These are phyloP conservation scores for Penicillium flavigenum DNA, from an alignment of 495 filamentous ascomycete species.

Conservation along the genomic window DNA sequence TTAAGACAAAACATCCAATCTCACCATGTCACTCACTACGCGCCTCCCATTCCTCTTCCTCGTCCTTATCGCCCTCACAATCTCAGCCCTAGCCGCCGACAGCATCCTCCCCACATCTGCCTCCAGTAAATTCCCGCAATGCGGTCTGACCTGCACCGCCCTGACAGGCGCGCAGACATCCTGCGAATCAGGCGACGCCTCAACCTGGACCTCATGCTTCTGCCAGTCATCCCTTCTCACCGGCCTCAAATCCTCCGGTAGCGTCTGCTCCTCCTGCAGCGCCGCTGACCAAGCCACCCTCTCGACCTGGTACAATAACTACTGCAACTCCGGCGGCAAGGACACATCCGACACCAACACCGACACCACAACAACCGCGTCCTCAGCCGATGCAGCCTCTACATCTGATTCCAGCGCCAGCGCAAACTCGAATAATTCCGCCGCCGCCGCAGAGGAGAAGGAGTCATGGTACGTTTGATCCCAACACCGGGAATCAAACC, in stretches of 20 bases:
- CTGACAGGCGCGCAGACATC: conserved; percentile 45
- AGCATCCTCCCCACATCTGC: conserved; percentile 33
- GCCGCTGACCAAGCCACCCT: conserved; percentile 39
- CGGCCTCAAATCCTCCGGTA: conserved; percentile 39
- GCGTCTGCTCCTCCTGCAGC: conserved; percentile 35
- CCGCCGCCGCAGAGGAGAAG: conserved; percentile 11
- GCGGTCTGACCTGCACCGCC: conserved; percentile 46
- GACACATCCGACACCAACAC: conserved; percentile 16
- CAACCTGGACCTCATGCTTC: conserved; percentile 54
- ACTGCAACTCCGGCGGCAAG: conserved; percentile 37
- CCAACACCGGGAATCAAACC: not conserved
- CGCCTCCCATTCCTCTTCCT: conserved; percentile 3
- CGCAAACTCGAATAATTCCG: conserved; percentile 8
- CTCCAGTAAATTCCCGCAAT: conserved; percentile 47
- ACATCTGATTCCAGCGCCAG: conserved; percentile 10
- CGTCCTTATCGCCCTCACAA: conserved; percentile 2
- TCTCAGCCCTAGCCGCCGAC: conserved; percentile 23
- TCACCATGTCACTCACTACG: conserved; percentile 7
- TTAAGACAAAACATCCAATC: not conserved
- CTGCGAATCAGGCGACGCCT: conserved; percentile 40
- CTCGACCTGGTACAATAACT: conserved; percentile 50
- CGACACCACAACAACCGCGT: conserved; percentile 17
- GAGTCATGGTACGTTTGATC: conserved; percentile 30
- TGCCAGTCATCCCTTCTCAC: conserved; percentile 50
- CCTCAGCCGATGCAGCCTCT: conserved; percentile 16